phyloP scores from a whole-genome alignment of 1,284 basidiomycete genomes.

The Malassezia equina region DNA sequence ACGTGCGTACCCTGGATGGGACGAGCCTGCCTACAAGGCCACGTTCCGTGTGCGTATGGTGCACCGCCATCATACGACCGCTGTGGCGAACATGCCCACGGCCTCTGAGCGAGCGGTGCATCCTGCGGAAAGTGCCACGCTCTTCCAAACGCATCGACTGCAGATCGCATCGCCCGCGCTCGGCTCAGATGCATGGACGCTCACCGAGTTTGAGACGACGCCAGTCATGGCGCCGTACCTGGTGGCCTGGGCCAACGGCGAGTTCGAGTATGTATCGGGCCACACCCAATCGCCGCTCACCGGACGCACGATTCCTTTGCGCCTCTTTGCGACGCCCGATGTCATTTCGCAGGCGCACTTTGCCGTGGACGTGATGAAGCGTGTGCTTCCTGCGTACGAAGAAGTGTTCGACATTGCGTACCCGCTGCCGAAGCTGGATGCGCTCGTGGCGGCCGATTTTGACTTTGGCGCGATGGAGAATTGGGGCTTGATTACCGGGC shows the following conservation, averaged over 20 bases:
- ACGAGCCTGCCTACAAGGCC: constrained; percentile 84
- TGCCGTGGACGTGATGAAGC: constrained; percentile 77
- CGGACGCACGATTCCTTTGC: constrained; percentile 68
- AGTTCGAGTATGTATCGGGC: constrained; percentile 63
- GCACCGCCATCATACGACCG: constrained; percentile 59
- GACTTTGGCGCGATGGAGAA: constrained; percentile 94
- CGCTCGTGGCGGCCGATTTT: constrained; percentile 57
- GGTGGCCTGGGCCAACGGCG: constrained; percentile 79
- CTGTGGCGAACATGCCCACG: constrained; percentile 68
- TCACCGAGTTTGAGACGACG: constrained; percentile 44
- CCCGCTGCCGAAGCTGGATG: constrained; percentile 66
- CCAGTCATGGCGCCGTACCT: constrained; percentile 76
- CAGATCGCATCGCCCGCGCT: constrained; percentile 56
- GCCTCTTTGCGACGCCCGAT: constrained; percentile 74
- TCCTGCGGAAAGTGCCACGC: constrained; percentile 29
- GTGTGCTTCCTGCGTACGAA: constrained; percentile 84
- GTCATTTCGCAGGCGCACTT: constrained; percentile 65
- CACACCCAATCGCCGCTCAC: constrained; percentile 72
- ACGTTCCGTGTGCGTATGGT: constrained; percentile 74
- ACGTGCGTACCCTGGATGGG: constrained; percentile 59
- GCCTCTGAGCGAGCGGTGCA: constrained; percentile 25
- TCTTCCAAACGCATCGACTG: constrained; percentile 53
- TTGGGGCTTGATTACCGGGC: constrained; percentile 71
- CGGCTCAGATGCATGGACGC: constrained; percentile 43
- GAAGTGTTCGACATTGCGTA: constrained; percentile 76